Evolutionary conservation across 2,329 filamentous ascomycete species (phyloP).

Genomic region (Sordariomycetes sp.): DNA sequence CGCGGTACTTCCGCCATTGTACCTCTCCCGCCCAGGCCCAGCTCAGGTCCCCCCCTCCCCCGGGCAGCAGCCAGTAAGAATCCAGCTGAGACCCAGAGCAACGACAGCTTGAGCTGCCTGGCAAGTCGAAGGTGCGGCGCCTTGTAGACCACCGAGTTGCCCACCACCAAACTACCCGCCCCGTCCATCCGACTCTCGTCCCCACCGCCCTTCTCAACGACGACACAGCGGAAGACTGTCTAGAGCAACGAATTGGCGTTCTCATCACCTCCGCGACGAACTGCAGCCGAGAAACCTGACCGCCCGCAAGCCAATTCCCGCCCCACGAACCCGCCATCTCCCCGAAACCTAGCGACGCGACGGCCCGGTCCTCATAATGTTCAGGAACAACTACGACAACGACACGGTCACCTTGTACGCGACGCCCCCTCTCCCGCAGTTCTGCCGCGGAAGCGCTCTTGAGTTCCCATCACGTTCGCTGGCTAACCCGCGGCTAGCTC

Average conservation of each 20-base stretch:
- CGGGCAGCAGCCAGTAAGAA: slow-evolving; percentile 1
- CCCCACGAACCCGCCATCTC: neutral
- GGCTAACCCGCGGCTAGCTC: slow-evolving; percentile 47
- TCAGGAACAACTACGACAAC: slow-evolving; percentile 99
- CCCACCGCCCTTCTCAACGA: neutral
- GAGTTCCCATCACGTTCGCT: neutral
- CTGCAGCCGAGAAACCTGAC: neutral
- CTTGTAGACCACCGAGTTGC: neutral
- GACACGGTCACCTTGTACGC: slow-evolving; percentile 97
- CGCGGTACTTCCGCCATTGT: neutral
- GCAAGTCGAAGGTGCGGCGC: slow-evolving; percentile 1
- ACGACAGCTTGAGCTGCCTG: slow-evolving; percentile 6
- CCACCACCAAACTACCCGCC: neutral
- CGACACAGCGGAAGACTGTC: neutral
- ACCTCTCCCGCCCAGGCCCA: neutral
- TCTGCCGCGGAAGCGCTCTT: neutral
- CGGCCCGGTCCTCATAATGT: slow-evolving; percentile 50
- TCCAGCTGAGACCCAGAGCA: slow-evolving; percentile 1
- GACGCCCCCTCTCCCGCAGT: slow-evolving; percentile 8
- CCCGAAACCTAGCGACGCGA: neutral
- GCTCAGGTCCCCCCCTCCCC: neutral
- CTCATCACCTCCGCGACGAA: neutral
- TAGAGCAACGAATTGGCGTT: neutral
- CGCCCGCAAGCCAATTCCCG: neutral
- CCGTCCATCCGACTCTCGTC: neutral